Conservation (phyloP, 352 stramenopile genomes). For the Pythium monospermum region DNA sequence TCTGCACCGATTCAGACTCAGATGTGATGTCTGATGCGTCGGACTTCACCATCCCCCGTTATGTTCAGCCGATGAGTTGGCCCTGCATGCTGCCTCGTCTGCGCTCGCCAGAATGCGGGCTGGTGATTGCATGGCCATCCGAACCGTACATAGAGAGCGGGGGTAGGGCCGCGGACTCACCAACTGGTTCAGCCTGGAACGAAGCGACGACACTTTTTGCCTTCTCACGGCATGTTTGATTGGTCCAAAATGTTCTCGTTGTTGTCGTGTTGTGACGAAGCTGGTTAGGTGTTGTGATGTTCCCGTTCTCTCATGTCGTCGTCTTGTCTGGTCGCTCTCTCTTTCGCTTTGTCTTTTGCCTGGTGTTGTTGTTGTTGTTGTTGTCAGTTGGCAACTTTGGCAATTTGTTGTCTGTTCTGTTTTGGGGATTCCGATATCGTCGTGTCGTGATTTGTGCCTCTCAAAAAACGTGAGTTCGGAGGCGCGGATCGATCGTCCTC, state of each 20-base stretch:
- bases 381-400: not conserved
- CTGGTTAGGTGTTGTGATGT: constrained; percentile 1
- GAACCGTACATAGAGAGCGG: constrained; percentile 21
- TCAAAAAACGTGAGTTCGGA: too few relatives aligned
- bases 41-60: too few relatives aligned
- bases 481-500: not conserved
- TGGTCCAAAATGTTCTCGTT: constrained; percentile 7
- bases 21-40: not conserved
- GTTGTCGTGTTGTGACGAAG: constrained; percentile 8
- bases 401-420: not conserved
- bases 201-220: constrained; percentile 16
- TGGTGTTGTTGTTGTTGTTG: too few relatives aligned
- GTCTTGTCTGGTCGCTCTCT: not conserved
- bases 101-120: not conserved
- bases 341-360: too few relatives aligned
- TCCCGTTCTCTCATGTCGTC: constrained; percentile 1
- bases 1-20: not conserved
- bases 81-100: not conserved
- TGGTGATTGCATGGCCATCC: not conserved
- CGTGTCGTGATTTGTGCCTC: not conserved
- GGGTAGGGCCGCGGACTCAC: constrained; percentile 20
- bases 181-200: constrained; percentile 21
- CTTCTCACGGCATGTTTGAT: too few relatives aligned
- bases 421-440: too few relatives aligned
- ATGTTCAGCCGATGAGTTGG: not conserved